Evolutionary conservation across 306 rosid species (phyloP), one percentile per base, ranked within the genome.

Genomic region (Cucumis melo): DNA sequence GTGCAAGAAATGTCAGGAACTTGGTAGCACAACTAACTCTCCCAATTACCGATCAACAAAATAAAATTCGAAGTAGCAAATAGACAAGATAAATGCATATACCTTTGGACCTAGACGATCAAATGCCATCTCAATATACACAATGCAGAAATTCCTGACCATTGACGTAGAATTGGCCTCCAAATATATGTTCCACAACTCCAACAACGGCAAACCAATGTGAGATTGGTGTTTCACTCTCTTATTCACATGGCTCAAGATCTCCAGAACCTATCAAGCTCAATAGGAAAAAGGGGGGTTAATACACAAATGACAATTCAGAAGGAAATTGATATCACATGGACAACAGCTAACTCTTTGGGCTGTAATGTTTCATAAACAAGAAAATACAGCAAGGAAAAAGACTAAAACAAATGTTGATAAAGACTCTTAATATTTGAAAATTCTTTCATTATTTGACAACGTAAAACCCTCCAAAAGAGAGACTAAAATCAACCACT

Each of bases 201-300:
- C 98, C 7, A 57, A 66, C 84, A 91, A 85, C 19, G 98, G 98
- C 57, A 93, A 79, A 73, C 94, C 97, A 87, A 93, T 91, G 73
- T 85, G 88, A 60, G 89, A 85, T 73, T 88, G 96, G 42, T 88
- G 96, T 82, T 93, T 93, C 81, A 93, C 98, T 86, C 98, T 88
- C 88, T 93, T 91, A 88, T 93, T 93, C 57, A 93, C 91, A n/a
- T 93, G 98, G 82, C 94, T 90, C 91, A 94, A 85, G 79, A 94
- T 94, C 89, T 94, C 98, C 74, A 94, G 89, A 80, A 94, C 98
- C 98, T 94, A 85, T 71, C 50, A 81, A 4, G 24, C 48, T 48
- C 75, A 21, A 59, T 32, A 55, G 70, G 34, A 79, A 80, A n/a
- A 85, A 73, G 74, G 46, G 19, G 23, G 38, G n/a, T 60, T 74